Evolutionary conservation across 2,329 filamentous ascomycete genomes (phyloP).

Genomic region (Cordyceps cateniannulata): DNA sequence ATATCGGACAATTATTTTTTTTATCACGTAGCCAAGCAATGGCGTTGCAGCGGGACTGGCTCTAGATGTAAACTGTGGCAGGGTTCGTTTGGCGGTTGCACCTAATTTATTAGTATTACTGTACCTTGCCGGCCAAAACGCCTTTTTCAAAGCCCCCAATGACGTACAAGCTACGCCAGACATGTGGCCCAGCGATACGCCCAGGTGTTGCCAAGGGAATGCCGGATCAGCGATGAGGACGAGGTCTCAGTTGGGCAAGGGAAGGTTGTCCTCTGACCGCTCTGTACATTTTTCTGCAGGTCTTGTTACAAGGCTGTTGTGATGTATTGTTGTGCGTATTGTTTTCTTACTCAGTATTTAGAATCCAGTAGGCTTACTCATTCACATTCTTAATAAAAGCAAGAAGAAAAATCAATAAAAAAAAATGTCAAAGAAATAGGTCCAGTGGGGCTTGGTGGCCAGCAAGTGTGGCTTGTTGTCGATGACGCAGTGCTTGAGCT

Average conservation of each 20-base stretch:
- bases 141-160: not conserved
- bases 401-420: not conserved
- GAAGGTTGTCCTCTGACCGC: not conserved
- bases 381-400: not conserved
- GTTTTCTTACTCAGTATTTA: not conserved
- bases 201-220: not conserved
- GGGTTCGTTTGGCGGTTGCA: not conserved
- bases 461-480: slow-evolving; percentile 20
- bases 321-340: not conserved
- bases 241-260: not conserved
- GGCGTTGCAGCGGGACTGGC: too few species aligned
- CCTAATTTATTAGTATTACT: too few species aligned
- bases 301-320: not conserved
- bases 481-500: slow-evolving; percentile 27
- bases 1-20: not conserved
- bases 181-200: slow-evolving; percentile 12
- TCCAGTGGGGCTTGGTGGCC: not conserved
- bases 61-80: not conserved
- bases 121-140: too few species aligned
- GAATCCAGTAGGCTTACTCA: too few species aligned
- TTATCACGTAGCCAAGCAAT: too few species aligned
- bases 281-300: not conserved
- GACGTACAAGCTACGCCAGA: slow-evolving; percentile 2
- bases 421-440: not conserved
- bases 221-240: not conserved